Percentiles rank a stretch among this genome's conserved stretches.
phyloP scores from a whole-genome alignment of 345 rosid species.

The Barbarea vulgaris region DNA sequence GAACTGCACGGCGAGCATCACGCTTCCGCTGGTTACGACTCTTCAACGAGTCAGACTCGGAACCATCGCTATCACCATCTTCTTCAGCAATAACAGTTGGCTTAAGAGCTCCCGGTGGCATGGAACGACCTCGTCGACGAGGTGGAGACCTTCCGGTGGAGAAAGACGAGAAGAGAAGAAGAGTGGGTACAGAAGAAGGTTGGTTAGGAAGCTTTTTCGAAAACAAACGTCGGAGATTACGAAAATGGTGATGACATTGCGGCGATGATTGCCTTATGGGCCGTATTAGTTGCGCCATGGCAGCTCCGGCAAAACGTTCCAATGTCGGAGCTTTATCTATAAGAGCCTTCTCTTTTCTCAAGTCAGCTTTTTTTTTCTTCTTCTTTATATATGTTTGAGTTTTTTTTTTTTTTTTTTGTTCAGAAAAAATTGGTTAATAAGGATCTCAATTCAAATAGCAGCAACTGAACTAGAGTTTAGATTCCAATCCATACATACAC shows the following conservation, averaged over 20 bases:
- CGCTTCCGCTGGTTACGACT: constrained; percentile 89
- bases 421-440: not conserved
- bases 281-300: constrained; percentile 38
- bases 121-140: constrained; percentile 42
- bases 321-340: constrained; percentile 20
- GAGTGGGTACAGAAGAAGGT: constrained; percentile 28
- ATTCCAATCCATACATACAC: constrained; percentile 21
- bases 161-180: constrained; percentile 20
- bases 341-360: not conserved
- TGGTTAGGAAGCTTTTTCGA: constrained; percentile 13
- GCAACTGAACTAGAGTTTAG: constrained; percentile 16
- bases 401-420: not conserved
- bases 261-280: constrained; percentile 35
- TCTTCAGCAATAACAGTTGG: constrained; percentile 39
- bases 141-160: constrained; percentile 39
- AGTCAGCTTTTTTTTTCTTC: not conserved
- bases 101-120: constrained; percentile 33
- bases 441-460: not conserved
- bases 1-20: constrained; percentile 83
- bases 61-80: constrained; percentile 42
- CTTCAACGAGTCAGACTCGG: constrained; percentile 54
- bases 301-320: not conserved
- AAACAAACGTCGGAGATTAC: constrained; percentile 9
- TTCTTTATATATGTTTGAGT: not conserved
- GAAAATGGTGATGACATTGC: constrained; percentile 24